Base-by-base conservation (phyloP, 1,139 yeast genomes). In the Suhomyces bribrorum region DNA sequence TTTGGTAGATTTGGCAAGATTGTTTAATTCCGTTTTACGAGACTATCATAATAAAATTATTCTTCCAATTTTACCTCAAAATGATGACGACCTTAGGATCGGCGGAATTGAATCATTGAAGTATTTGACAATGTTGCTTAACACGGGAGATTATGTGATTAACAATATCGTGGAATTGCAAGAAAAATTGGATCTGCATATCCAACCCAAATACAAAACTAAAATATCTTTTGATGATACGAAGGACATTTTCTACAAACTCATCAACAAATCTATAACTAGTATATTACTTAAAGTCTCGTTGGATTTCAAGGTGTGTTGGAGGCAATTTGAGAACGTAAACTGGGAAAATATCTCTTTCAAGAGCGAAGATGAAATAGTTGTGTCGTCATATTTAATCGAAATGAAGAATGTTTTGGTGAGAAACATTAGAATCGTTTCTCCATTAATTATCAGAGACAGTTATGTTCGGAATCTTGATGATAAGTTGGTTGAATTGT, bases 121-220 rank as follows among this genome's bases (percentile, higher is more conserved):
- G 37, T 78, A 85, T 41, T 73, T 86, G 1, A 83, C 95, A 18
- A 67, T 87, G 59, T 75, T 89, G 8, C 63, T 92, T 23, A 87
- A 89, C 50, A 92, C 98, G 0, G 89, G 96, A 1, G 96, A 92
- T 55, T 92, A 90, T 60, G 83, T 95, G 44, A 77, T 86, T 20
- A 73, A 79, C 13, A 92, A 96, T 5, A 79, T 84, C 3, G 75
- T 74, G 14, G 97, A 92, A 56, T 66, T 92, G 37, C 88, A 81
- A 51, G 86, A 83, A 29, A 80, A 77, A 48, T 63, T 92, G 36
- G 57, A 64, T 9, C 75, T 73, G 14, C 62, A 81, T 26, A 69
- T 81, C 26, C 68, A 46, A 36, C 58, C 44, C 54, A 66, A 43
- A 49, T 70, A 44, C 56, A 63, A 45, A 58, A 60, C 31, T 50